Evolutionary conservation across 2,329 filamentous ascomycete species (phyloP).

Genomic region (Ambrosiella beaveri): DNA sequence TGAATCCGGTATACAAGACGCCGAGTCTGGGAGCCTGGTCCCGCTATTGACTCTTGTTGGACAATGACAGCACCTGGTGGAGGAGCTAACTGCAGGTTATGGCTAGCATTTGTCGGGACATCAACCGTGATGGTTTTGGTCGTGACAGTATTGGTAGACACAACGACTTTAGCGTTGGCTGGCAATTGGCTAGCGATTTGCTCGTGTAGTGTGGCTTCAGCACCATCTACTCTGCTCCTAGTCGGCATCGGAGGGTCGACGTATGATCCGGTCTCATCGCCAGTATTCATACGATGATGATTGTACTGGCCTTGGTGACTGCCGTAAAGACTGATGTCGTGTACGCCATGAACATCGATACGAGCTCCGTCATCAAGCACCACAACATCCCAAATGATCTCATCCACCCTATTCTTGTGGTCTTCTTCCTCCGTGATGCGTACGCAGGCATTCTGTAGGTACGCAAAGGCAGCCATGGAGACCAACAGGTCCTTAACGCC

Average conservation of each 20-base stretch:
- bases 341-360: conserved; percentile 29
- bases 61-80: conserved; percentile 43
- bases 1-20: conserved; percentile 43
- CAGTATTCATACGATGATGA: not conserved
- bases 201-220: conserved; percentile 27
- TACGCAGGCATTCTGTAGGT: conserved; percentile 40
- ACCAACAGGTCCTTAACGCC: conserved; percentile 43
- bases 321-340: conserved; percentile 22
- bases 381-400: conserved; percentile 50
- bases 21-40: conserved; percentile 14
- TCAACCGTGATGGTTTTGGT: conserved; percentile 49
- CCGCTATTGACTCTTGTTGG: conserved; percentile 24
- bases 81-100: conserved; percentile 29
- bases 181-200: conserved; percentile 39
- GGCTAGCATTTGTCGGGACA: conserved; percentile 28
- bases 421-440: conserved; percentile 33
- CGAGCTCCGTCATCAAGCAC: conserved; percentile 40
- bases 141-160: conserved; percentile 40
- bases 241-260: conserved; percentile 5
- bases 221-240: conserved; percentile 8
- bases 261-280: not conserved
- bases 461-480: conserved; percentile 42
- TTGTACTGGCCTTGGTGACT: conserved; percentile 15
- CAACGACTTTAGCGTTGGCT: conserved; percentile 38
- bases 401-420: conserved; percentile 30